Evolutionary conservation across 306 rosid genomes (phyloP).

Genomic region (Ammopiptanthus mongolicus): DNA sequence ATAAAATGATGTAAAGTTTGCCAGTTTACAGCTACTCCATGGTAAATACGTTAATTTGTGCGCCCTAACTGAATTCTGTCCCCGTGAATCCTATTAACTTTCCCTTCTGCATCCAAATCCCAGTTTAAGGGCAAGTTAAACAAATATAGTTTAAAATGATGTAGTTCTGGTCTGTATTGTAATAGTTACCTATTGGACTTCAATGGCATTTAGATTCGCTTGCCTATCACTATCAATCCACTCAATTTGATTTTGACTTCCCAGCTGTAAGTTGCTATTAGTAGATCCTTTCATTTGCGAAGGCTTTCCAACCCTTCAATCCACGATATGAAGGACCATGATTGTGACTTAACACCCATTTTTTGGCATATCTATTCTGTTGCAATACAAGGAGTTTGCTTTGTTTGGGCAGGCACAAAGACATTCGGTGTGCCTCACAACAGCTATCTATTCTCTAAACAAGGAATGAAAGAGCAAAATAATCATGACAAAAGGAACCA

Average conservation of each 20-base stretch:
- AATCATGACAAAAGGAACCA: too few relatives aligned
- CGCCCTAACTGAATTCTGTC: too few relatives aligned
- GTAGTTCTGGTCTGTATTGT: background rate
- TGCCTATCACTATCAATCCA: background rate
- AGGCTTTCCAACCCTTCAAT: background rate
- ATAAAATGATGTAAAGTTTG: too few relatives aligned
- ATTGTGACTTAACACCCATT: constrained; percentile 30
- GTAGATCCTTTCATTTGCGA: background rate
- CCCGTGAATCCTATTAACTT: too few relatives aligned
- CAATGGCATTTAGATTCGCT: background rate
- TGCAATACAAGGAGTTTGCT: background rate
- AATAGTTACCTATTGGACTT: background rate
- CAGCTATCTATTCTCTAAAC: too few relatives aligned
- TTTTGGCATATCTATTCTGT: background rate
- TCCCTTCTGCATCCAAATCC: too few relatives aligned
- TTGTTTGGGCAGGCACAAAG: background rate
- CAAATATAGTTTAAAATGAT: background rate
- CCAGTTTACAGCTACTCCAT: too few relatives aligned
- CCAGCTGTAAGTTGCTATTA: background rate
- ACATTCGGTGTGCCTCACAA: background rate
- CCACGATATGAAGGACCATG: background rate
- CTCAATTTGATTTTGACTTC: background rate
- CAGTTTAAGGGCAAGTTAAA: too few relatives aligned
- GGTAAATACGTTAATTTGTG: too few relatives aligned
- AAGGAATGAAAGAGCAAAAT: too few relatives aligned